Evolutionary conservation across 768 basidiomycete genomes (phyloP), one percentile per base, ranked within the genome.

Genomic region (Rubroboletus satanas): DNA sequence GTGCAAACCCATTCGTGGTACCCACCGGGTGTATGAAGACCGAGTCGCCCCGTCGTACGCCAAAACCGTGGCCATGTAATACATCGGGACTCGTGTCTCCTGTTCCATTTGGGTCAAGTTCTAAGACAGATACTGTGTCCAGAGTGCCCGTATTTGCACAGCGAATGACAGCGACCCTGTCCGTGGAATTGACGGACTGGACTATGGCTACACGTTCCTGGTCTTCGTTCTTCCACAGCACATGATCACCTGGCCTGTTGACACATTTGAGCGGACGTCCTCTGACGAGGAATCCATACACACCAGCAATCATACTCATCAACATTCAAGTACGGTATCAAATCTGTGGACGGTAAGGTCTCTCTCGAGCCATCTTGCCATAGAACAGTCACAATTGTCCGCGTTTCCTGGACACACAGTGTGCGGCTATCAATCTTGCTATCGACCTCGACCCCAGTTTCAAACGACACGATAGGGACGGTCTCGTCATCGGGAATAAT

Each of bases 241-340:
- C 87, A 69, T 91, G 85, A 64, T 98, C 93, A 17, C 94, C 94
- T 6, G 94, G 94, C 92, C 91, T 93, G 50, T 18, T 49, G 35
- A 58, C 12, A 49, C 49, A 48, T 54, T 29, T 64, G 54, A 62
- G 53, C 26, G 37, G 41, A 46, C 10, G 28, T 31, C 10, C 10
- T 18, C 42, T 29, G 18, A 43, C 8, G 45, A 54, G 9, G 4
- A 42, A 48, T 11, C 10, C 12, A 23, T 29, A 70, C 85, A 63
- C 60, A 90, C 89, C 90, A 94, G 69, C 87, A 91, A 67, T 93
- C 94, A 67, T 90, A 91, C 71, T 97, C 94, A 68, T 96, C 94
- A 10, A 92, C 82, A 56, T 91, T 91, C 49, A 88, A 68, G 66
- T 95, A 88, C 4, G 92, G 93, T 41, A 94, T 83, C 18, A 95